Base-by-base conservation (phyloP, 116 monocot species). In the Cymodocea nodosa region DNA sequence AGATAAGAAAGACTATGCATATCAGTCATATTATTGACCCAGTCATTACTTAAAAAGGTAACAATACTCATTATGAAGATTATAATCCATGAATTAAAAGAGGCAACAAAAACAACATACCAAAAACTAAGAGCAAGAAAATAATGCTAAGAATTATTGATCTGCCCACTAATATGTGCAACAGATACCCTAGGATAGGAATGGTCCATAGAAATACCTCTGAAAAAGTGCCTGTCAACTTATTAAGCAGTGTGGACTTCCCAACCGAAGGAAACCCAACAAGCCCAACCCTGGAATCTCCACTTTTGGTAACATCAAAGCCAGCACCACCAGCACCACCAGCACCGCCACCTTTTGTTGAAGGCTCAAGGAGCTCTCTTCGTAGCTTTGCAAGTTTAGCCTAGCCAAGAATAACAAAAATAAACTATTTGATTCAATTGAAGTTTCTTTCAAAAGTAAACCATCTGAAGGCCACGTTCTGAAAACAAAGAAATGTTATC, bases 221-320 rank as follows among this genome's bases (percentile, higher is more conserved):
- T 54, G 97, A 97, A 79, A 88, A 97, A 18, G 97, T 97, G 16
- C 97, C 91, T 0, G 97, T 97, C 48, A 97, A 72, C 68, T 97
- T 97, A 75, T 97, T 97, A 60, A 97, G 80, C 10, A 97, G 84
- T 16, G 97, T 97, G 66, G 97, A 97, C 70, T 97, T 97, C 57
- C 97, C 97, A 75, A 97, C 97, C 23, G 97, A 97, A 16, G 97
- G 97, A 78, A 97, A 97, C 10, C 97, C 97, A 35, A 97, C 97
- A 15, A 97, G 78, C 35, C 97, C 97, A 78, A 97, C 88, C 44
- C 91, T 88, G 4, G 97, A 77, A 82, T 97, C 97, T 56, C 97
- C 97, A 82, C 97, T 97, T 75, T 97, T 97, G 58, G 97, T 97
- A 53, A 97, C 97, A 82, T 97, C 97, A 80, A 97, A 97, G 16